phyloP scores from a whole-genome alignment of 306 rosid species.

The Acacia acuminata region DNA sequence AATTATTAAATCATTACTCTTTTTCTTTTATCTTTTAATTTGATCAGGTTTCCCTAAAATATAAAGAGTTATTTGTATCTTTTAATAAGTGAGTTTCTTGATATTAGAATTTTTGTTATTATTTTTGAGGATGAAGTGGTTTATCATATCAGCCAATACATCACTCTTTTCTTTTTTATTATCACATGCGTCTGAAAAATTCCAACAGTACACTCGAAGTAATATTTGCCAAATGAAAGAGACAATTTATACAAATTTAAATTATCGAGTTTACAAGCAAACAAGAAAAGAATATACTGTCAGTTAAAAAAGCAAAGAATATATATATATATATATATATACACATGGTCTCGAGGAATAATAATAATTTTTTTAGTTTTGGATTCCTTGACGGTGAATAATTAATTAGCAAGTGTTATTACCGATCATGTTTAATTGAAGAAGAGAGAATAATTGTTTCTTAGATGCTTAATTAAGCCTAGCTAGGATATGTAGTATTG shows the following conservation, averaged over 20 bases:
- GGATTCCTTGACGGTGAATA: constrained; percentile 27
- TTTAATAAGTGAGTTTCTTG: too few species aligned
- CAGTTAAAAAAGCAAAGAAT: constrained; percentile 34
- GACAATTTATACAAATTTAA: neutral
- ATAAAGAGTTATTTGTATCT: too few species aligned
- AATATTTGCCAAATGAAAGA: neutral
- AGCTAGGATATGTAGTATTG: neutral
- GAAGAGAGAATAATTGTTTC: neutral
- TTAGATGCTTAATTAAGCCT: neutral
- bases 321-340: constrained; percentile 5
- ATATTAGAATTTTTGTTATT: too few species aligned
- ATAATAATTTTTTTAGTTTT: neutral
- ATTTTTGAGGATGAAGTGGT: neutral
- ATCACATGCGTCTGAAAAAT: neutral
- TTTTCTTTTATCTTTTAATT: too few species aligned
- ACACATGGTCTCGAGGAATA: neutral
- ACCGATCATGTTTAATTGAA: neutral
- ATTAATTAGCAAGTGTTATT: constrained; percentile 8
- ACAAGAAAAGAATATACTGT: neutral
- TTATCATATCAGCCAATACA: too few species aligned
- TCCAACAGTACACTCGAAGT: neutral
- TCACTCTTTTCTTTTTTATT: too few species aligned
- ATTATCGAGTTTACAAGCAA: too few species aligned
- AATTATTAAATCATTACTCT: too few species aligned
- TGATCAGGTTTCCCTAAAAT: too few species aligned